phyloP scores from a whole-genome alignment of 495 filamentous ascomycete species.

The Penicillium flavigenum region DNA sequence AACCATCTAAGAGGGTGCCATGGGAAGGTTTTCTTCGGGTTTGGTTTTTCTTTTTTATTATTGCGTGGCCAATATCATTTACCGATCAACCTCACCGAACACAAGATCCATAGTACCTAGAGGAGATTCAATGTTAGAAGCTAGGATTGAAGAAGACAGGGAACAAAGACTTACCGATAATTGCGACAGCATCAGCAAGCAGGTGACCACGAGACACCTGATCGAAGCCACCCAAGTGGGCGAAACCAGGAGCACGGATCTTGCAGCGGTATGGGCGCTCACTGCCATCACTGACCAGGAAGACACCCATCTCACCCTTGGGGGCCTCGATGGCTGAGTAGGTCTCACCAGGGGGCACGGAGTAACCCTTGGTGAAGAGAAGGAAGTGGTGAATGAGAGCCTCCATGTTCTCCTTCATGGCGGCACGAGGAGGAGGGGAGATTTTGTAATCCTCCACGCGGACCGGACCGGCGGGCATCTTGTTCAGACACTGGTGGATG shows the following conservation, averaged over 20 bases:
- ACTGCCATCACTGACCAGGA: constrained; percentile 91
- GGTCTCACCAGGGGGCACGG: constrained; percentile 96
- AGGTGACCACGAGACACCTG: constrained; percentile 89
- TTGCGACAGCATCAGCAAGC: constrained; percentile 93
- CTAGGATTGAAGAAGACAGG: background rate
- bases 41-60: constrained; percentile 29
- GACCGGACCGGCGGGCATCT: constrained; percentile 94
- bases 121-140: constrained; percentile 14
- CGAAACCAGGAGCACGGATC: constrained; percentile 95
- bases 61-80: constrained; percentile 33
- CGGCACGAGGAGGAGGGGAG: constrained; percentile 89
- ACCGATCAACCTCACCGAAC: constrained; percentile 71
- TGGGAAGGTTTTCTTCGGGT: constrained; percentile 26
- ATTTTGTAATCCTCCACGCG: constrained; percentile 99
- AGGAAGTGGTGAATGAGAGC: constrained; percentile 99
- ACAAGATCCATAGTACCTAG: constrained; percentile 80
- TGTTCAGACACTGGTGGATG: constrained; percentile 97
- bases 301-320: constrained; percentile 99
- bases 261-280: constrained; percentile 97
- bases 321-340: constrained; percentile 97
- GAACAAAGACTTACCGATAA: constrained; percentile 63
- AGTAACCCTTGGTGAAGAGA: constrained; percentile 96
- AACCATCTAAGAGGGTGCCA: constrained; percentile 28
- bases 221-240: constrained; percentile 92
- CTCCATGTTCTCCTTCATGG: constrained; percentile 99